Evolutionary conservation across 768 basidiomycete genomes (phyloP), one percentile per base, ranked within the genome.

Genomic region (Mrakia blollopis): DNA sequence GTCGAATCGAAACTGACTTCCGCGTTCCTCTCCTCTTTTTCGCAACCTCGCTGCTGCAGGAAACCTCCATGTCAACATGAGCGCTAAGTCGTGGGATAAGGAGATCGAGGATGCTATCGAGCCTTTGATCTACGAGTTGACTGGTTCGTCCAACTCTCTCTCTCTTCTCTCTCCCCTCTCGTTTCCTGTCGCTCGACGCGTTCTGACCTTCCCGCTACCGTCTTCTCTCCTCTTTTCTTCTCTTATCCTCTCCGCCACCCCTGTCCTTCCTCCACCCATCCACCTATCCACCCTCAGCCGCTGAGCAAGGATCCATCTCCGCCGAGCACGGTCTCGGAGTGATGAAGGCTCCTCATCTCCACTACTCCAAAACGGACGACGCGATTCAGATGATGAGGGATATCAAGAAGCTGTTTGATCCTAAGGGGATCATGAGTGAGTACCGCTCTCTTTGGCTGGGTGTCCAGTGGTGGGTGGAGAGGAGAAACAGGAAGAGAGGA

Each of bases 321-420:
- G 96, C 96, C 2, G 96, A 99, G 82, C 96, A 99, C 83, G 96
- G 96, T 8, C 90, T 99, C 73, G 95, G 96, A n/a, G 87, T 90
- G 0, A 93, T 93, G 91, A 98, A 98, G 85, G 91, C 92, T 0
- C 89, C 91, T 75, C 92, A 93, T 23, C 88, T 98, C 30, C 87
- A 87, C 54, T 98, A 97, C 84, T 93, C 93, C 9, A 97, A 98
- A 85, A 87, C 85, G 78, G 85, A 87, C 11, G 87, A 89, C 32
- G 92, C 91, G 81, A 91, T 98, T 80, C 91, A 88, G 69, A 86
- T 90, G 86, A 99, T 99, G 96, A 91, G 88, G 84, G 90, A 87
- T 84, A 89, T 99, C 81, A 98, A 98, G 84, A 83, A 87, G 21
- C 82, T 94, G 37, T 94, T 98, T 83, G 96, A 98, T 84, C 92